Conservation (phyloP, 495 filamentous ascomycete species). For the Clohesyomyces aquaticus region DNA sequence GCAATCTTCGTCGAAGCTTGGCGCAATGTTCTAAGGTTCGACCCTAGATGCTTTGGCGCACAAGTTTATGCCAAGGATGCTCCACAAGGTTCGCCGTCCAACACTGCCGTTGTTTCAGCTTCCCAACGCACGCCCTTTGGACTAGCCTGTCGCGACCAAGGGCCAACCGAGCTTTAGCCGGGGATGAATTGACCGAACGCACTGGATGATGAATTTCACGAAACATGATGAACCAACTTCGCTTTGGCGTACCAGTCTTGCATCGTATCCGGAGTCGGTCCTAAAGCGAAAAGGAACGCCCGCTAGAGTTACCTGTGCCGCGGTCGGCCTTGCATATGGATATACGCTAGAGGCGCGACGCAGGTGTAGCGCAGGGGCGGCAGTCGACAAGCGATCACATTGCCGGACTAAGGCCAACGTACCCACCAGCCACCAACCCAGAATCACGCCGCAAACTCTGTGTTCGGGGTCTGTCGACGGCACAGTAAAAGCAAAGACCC, state of each 20-base stretch:
- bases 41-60: neutral
- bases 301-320: neutral
- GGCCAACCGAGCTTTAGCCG: conserved; percentile 6
- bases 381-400: neutral
- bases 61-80: neutral
- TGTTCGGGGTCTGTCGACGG: too few relatives aligned
- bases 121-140: too few relatives aligned
- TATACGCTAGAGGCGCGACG: neutral
- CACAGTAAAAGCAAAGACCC: neutral
- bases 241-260: neutral
- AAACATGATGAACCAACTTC: neutral
- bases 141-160: neutral
- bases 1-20: neutral
- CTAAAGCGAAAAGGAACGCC: neutral
- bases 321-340: too few relatives aligned
- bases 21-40: neutral
- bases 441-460: too few relatives aligned
- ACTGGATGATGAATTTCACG: too few relatives aligned
- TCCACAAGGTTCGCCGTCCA: conserved; percentile 11
- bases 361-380: neutral
- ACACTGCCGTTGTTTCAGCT: conserved; percentile 25
- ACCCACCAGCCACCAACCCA: too few relatives aligned
- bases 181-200: too few relatives aligned
- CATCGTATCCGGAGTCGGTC: neutral
- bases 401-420: neutral